These are phyloP conservation scores for Tricholoma saponaceum DNA, from an alignment of 768 basidiomycete species.

Conservation along the genomic window DNA sequence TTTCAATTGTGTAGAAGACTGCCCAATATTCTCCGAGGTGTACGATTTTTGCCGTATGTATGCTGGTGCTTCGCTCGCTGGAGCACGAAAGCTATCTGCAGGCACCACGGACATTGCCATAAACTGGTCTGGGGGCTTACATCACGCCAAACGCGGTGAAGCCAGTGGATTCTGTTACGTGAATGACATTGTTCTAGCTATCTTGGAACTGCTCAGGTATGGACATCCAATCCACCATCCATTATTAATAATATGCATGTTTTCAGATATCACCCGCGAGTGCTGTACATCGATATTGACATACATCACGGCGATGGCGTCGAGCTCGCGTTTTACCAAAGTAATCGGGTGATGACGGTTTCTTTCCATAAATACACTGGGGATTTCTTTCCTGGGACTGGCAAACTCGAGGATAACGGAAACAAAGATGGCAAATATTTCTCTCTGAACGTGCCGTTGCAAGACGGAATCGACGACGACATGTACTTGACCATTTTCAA, in stretches of 20 bases:
- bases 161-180: conserved; percentile 99
- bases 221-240: neutral
- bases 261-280: conserved; percentile 82
- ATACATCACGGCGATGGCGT: conserved; percentile 99
- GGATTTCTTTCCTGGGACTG: conserved; percentile 98
- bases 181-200: conserved; percentile 94
- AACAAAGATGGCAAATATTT: conserved; percentile 90
- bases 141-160: conserved; percentile 97
- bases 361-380: conserved; percentile 99
- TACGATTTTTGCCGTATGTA: conserved; percentile 95
- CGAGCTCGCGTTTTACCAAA: conserved; percentile 95
- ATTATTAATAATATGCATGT: conserved; percentile 1
- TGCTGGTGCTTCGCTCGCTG: conserved; percentile 87
- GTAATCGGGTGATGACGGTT: conserved; percentile 97
- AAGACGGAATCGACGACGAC: conserved; percentile 96
- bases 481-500: conserved; percentile 96
- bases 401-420: conserved; percentile 92
- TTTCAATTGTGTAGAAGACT: conserved; percentile 96
- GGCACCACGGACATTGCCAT: conserved; percentile 95
- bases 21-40: conserved; percentile 93
- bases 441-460: conserved; percentile 89
- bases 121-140: conserved; percentile 98
- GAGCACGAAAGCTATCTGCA: conserved; percentile 80
- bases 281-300: conserved; percentile 98
- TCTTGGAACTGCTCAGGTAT: conserved; percentile 86